Conservation (phyloP, 148 eudicot genomes). For the Arctostaphylos glauca region DNA sequence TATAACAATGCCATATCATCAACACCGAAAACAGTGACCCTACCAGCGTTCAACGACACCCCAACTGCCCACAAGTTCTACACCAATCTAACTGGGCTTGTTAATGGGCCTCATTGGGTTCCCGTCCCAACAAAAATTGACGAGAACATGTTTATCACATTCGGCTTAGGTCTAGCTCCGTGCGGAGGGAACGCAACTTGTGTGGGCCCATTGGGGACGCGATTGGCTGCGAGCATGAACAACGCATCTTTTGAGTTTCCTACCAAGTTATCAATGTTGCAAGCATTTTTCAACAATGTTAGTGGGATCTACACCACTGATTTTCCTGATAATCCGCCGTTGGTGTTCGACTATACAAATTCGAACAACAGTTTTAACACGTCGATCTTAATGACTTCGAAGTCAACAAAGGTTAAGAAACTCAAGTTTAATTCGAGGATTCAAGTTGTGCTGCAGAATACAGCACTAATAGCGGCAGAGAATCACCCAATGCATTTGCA, state of each 20-base stretch:
- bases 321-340: constrained; percentile 50
- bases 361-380: constrained; percentile 29
- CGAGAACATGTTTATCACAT: constrained; percentile 56
- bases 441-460: constrained; percentile 68
- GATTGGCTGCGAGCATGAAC: constrained; percentile 57
- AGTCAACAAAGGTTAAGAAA: constrained; percentile 55
- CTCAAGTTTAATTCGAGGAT: constrained; percentile 54
- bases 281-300: constrained; percentile 43
- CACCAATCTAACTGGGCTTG: constrained; percentile 45
- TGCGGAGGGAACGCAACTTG: constrained; percentile 51
- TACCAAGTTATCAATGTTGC: constrained; percentile 37
- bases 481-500: constrained; percentile 84
- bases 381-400: constrained; percentile 33
- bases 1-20: constrained; percentile 26
- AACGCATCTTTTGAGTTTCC: constrained; percentile 52
- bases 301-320: constrained; percentile 46
- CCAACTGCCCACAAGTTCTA: constrained; percentile 51
- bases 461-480: constrained; percentile 42
- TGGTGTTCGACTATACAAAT: constrained; percentile 57
- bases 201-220: constrained; percentile 38
- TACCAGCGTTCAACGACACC: constrained; percentile 65
- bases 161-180: constrained; percentile 47
- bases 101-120: constrained; percentile 45
- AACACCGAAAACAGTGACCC: constrained; percentile 37
- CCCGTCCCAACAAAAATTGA: constrained; percentile 36